Evolutionary conservation across 768 basidiomycete genomes (phyloP).

Genomic region (Amanita inopinata): DNA sequence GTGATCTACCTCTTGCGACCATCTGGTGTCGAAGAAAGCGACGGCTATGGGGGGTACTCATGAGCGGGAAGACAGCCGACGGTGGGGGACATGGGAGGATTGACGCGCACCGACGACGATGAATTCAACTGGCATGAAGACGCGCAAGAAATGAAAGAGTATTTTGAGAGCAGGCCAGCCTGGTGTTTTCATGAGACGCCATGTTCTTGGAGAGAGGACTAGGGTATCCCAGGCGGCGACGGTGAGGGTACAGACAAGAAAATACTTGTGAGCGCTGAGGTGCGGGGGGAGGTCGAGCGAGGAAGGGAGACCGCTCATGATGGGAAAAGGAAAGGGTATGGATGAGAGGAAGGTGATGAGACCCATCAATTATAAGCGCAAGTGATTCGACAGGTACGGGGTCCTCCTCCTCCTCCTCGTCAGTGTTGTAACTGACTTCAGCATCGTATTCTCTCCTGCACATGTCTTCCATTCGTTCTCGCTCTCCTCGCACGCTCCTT

Average conservation of each 20-base stretch:
- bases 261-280: conserved; percentile 80
- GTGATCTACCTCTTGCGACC: conserved; percentile 38
- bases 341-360: conserved; percentile 5
- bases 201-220: conserved; percentile 72
- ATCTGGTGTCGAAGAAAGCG: conserved; percentile 76
- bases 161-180: conserved; percentile 75
- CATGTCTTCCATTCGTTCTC: too few species aligned
- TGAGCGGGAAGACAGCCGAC: conserved; percentile 3
- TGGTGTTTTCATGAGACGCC: conserved; percentile 52
- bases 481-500: conserved; percentile 10
- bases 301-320: conserved; percentile 40
- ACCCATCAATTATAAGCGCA: conserved; percentile 1
- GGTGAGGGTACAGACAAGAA: conserved; percentile 82
- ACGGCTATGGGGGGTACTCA: conserved; percentile 38
- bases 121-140: conserved; percentile 77
- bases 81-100: not conserved
- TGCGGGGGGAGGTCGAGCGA: conserved; percentile 71
- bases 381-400: conserved; percentile 6
- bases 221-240: conserved; percentile 87
- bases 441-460: too few species aligned
- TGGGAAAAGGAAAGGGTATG: conserved; percentile 13
- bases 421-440: too few species aligned
- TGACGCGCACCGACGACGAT: conserved; percentile 56
- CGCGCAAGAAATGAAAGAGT: conserved; percentile 62
- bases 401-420: conserved; percentile 6